These are phyloP conservation scores for Tolypocladium sp. DNA, from an alignment of 2,329 filamentous ascomycete genomes.

Conservation along the genomic window DNA sequence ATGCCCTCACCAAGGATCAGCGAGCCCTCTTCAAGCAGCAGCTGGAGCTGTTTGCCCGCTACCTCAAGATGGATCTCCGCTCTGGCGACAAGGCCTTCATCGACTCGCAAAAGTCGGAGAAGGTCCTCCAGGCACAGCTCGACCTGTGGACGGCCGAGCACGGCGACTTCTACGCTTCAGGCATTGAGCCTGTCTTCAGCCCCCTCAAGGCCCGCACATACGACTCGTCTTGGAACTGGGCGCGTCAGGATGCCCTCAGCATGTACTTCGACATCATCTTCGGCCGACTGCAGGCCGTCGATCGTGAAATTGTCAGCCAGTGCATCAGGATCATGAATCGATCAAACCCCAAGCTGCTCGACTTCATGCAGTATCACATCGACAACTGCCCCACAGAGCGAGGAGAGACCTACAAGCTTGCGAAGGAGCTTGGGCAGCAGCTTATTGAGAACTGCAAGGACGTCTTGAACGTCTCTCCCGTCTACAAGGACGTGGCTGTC, in stretches of 20 bases:
- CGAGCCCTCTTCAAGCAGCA: slow-evolving; percentile 96
- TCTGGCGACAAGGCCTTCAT: slow-evolving; percentile 93
- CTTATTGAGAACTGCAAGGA: slow-evolving; percentile 98
- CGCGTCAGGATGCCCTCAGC: slow-evolving; percentile 87
- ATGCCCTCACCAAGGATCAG: slow-evolving; percentile 95
- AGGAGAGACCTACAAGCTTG: slow-evolving; percentile 95
- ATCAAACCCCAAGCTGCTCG: slow-evolving; percentile 87
- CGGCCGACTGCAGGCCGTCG: slow-evolving; percentile 81
- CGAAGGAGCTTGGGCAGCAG: slow-evolving; percentile 85
- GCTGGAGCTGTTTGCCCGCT: slow-evolving; percentile 86
- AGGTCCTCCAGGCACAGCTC: slow-evolving; percentile 82
- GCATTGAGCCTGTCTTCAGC: slow-evolving; percentile 91
- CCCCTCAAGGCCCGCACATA: slow-evolving; percentile 90
- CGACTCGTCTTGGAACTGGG: slow-evolving; percentile 99
- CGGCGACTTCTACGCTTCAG: slow-evolving; percentile 89
- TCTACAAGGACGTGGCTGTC: slow-evolving; percentile 91
- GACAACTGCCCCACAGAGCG: slow-evolving; percentile 96
- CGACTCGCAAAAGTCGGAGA: slow-evolving; percentile 73
- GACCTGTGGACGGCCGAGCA: slow-evolving; percentile 95
- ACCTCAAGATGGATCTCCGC: slow-evolving; percentile 93
- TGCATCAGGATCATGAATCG: slow-evolving; percentile 99
- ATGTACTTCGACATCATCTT: slow-evolving; percentile 99
- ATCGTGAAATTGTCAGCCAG: slow-evolving; percentile 95
- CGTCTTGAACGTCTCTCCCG: slow-evolving; percentile 71
- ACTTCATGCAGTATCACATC: slow-evolving; percentile 99